phyloP scores from a whole-genome alignment of 2,329 filamentous ascomycete species.

The Curvularia verruculosa region DNA sequence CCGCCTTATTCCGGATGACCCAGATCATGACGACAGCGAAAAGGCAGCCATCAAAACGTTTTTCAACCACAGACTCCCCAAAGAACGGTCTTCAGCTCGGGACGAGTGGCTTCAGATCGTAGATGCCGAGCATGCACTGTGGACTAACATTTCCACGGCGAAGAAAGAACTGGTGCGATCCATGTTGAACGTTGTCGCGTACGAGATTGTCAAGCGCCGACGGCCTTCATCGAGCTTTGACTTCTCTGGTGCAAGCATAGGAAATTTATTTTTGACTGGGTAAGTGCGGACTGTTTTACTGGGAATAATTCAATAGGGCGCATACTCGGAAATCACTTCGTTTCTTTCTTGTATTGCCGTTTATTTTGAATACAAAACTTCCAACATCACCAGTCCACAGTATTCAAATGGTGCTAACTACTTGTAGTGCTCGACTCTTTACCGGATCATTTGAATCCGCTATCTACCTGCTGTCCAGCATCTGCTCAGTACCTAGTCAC shows the following conservation, averaged over 20 bases:
- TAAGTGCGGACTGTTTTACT: conserved; percentile 33
- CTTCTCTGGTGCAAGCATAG: conserved; percentile 58
- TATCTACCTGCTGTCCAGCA: conserved; percentile 85
- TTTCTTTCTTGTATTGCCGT: background rate
- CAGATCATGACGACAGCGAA: conserved; percentile 57
- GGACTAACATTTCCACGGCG: conserved; percentile 61
- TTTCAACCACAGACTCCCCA: conserved; percentile 84
- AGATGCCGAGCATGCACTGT: conserved; percentile 78
- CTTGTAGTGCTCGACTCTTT: conserved; percentile 77
- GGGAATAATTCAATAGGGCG: background rate
- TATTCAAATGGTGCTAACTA: conserved; percentile 11
- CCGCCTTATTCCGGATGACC: conserved; percentile 77
- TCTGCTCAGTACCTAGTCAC: conserved; percentile 80
- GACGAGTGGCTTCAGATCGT: conserved; percentile 88
- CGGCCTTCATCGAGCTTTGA: conserved; percentile 56
- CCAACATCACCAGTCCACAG: background rate
- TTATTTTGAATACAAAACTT: background rate
- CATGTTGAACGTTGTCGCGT: conserved; percentile 57
- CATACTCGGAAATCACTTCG: background rate
- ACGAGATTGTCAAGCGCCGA: conserved; percentile 56
- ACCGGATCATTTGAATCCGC: conserved; percentile 91
- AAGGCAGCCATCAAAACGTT: conserved; percentile 77
- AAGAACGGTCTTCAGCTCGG: conserved; percentile 65
- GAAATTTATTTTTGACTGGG: conserved; percentile 60
- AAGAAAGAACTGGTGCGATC: conserved; percentile 60